Evolutionary conservation across 208 protist genomes (phyloP).

Genomic region (Wallacemonas sp.): DNA sequence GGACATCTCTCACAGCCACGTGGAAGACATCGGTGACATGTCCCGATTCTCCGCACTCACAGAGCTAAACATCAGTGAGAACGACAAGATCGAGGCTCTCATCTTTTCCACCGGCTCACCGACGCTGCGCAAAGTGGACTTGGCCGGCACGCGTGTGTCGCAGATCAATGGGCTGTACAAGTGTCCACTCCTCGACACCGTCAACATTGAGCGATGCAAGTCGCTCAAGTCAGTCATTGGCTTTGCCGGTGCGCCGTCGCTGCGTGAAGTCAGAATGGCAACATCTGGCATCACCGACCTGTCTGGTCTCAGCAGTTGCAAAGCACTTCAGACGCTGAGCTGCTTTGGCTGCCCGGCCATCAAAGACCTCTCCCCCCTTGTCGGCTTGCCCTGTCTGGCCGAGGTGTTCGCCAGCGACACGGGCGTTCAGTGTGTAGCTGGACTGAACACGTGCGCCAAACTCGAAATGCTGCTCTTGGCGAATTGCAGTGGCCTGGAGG

Average conservation of each 20-base stretch:
- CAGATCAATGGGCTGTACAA: constrained; percentile 11
- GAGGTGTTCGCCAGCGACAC: constrained; percentile 20
- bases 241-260: neutral
- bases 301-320: constrained; percentile 19
- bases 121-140: constrained; percentile 17
- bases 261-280: neutral
- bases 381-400: constrained; percentile 13
- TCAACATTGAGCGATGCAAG: neutral
- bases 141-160: constrained; percentile 12
- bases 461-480: constrained; percentile 25
- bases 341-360: constrained; percentile 15
- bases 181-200: constrained; percentile 12
- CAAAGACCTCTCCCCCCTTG: constrained; percentile 12
- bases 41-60: constrained; percentile 18
- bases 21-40: constrained; percentile 4
- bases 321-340: constrained; percentile 15
- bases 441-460: constrained; percentile 6
- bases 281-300: constrained; percentile 16
- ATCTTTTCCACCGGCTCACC: constrained; percentile 14
- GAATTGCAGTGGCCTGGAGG: constrained; percentile 4
- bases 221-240: neutral
- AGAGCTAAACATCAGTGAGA: constrained; percentile 16
- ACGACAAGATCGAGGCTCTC: constrained; percentile 18
- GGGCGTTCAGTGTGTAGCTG: constrained; percentile 9
- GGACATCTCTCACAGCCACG: neutral